phyloP scores from a whole-genome alignment of 2,329 filamentous ascomycete genomes.

The Beauveria sp. region DNA sequence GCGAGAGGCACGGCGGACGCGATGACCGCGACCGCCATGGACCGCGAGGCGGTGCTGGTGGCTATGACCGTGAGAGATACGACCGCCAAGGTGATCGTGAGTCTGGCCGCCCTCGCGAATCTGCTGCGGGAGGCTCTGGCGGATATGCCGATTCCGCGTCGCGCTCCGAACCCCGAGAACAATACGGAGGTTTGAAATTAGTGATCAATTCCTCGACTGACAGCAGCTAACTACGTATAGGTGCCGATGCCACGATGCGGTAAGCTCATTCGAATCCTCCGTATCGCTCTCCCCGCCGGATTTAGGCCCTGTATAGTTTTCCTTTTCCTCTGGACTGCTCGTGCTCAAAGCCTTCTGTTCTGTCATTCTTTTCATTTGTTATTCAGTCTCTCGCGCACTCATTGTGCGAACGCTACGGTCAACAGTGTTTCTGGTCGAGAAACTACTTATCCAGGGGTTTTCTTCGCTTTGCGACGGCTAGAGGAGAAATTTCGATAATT shows the following conservation, averaged over 20 bases:
- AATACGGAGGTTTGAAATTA: constrained; percentile 34
- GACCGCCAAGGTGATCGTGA: constrained; percentile 39
- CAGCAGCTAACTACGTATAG: constrained; percentile 23
- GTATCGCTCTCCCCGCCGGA: not conserved
- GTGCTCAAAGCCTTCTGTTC: constrained; percentile 5
- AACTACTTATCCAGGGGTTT: constrained; percentile 29
- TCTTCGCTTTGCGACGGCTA: constrained; percentile 30
- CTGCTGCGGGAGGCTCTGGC: constrained; percentile 27
- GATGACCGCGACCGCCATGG: constrained; percentile 38
- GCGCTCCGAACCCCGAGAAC: constrained; percentile 36
- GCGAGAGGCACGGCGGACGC: constrained; percentile 34
- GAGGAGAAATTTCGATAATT: constrained; percentile 23
- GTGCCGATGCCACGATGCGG: constrained; percentile 24
- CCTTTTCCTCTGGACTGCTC: not conserved
- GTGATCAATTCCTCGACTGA: constrained; percentile 1
- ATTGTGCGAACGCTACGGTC: not conserved
- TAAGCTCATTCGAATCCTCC: constrained; percentile 13
- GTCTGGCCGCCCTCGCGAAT: constrained; percentile 31
- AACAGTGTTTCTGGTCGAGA: constrained; percentile 19
- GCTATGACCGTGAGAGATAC: constrained; percentile 42
- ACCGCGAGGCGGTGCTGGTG: constrained; percentile 30
- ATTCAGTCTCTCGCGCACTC: constrained; percentile 3
- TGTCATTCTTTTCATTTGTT: constrained; percentile 20
- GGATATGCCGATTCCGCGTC: constrained; percentile 33
- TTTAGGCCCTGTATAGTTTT: constrained; percentile 10